Evolutionary conservation across 805 yeast species (phyloP).

Genomic region (Zygosaccharomyces pseudorouxii): DNA sequence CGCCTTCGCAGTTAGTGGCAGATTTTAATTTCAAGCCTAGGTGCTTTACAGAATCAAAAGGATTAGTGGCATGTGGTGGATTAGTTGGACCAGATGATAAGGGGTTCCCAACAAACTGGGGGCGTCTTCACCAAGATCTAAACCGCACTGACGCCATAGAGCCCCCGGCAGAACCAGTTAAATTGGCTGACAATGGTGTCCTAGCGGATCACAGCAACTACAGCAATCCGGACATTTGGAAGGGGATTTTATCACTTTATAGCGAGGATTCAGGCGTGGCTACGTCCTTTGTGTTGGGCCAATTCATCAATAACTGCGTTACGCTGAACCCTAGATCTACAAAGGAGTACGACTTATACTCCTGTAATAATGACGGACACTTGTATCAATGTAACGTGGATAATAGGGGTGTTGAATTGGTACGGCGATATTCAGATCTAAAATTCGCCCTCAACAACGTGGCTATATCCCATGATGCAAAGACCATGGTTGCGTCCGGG

Average conservation of each 20-base stretch:
- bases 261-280: constrained; percentile 46
- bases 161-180: constrained; percentile 27
- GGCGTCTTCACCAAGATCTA: constrained; percentile 17
- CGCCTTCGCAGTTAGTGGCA: constrained; percentile 37
- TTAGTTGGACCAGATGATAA: constrained; percentile 39
- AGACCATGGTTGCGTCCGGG: constrained; percentile 64
- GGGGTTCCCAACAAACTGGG: constrained; percentile 31
- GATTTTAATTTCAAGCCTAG: constrained; percentile 63
- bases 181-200: constrained; percentile 28
- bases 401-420: constrained; percentile 43
- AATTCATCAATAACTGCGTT: constrained; percentile 79
- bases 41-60: constrained; percentile 58
- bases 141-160: constrained; percentile 12
- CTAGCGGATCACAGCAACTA: constrained; percentile 30
- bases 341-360: constrained; percentile 49
- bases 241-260: constrained; percentile 46
- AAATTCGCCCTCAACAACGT: constrained; percentile 75
- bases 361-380: constrained; percentile 80
- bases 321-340: constrained; percentile 44
- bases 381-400: constrained; percentile 60
- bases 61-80: constrained; percentile 51
- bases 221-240: constrained; percentile 37
- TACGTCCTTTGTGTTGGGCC: constrained; percentile 60
- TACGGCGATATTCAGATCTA: constrained; percentile 42
- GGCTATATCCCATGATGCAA: constrained; percentile 57